phyloP scores from a whole-genome alignment of 1,284 basidiomycete species.

The Dichomitus squalens region DNA sequence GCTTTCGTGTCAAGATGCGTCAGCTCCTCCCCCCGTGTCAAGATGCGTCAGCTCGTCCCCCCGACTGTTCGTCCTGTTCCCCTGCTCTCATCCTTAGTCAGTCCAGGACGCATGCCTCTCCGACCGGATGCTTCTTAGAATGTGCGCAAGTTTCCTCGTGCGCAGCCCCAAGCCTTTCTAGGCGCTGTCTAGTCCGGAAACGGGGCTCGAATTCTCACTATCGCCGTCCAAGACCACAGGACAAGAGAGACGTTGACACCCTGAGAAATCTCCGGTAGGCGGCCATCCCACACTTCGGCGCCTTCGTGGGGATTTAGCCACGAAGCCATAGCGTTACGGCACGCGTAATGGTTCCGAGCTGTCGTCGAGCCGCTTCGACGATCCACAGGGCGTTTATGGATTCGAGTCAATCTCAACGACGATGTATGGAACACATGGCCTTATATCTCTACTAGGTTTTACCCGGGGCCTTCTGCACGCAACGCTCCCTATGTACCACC shows the following conservation, averaged over 20 bases:
- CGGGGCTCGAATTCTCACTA: conserved; percentile 9
- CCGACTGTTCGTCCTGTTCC: background rate
- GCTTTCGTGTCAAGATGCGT: background rate
- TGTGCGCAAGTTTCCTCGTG: background rate
- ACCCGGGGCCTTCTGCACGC: no score
- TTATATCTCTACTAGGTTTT: no score
- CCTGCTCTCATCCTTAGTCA: conserved; percentile 1
- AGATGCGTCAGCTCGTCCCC: background rate
- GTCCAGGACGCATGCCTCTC: background rate
- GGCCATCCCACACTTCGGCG: conserved; percentile 8
- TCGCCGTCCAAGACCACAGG: background rate
- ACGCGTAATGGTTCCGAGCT: no score
- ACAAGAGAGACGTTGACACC: background rate
- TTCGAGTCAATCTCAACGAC: no score
- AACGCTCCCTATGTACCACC: no score
- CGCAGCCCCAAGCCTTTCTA: background rate
- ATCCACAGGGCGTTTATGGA: no score
- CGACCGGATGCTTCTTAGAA: background rate
- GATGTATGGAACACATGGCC: no score
- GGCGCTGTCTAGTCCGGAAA: background rate
- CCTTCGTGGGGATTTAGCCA: no score
- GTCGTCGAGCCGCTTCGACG: no score
- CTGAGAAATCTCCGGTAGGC: conserved; percentile 7
- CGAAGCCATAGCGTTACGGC: no score
- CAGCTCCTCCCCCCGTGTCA: background rate